These are phyloP conservation scores for Talaromyces verruculosus DNA, from an alignment of 2,329 filamentous ascomycete genomes.

Conservation along the genomic window DNA sequence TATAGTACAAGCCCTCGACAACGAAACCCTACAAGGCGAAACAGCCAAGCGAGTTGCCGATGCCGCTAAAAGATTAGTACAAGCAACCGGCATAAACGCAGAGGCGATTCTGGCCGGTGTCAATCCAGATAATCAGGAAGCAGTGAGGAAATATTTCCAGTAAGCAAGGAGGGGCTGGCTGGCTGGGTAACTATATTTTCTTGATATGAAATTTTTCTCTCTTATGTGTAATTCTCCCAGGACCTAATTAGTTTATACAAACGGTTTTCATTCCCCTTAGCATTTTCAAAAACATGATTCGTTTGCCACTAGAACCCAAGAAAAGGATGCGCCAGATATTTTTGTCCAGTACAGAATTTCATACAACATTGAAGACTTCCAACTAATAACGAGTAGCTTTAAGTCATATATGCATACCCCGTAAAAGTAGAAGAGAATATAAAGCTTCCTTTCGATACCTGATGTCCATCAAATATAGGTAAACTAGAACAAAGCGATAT, in stretches of 20 bases:
- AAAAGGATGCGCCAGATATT: too few relatives aligned
- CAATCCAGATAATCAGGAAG: constrained; percentile 75
- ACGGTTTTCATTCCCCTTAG: background rate
- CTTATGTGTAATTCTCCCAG: constrained; percentile 6
- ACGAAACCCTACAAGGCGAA: constrained; percentile 83
- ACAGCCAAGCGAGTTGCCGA: constrained; percentile 74
- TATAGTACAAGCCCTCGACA: constrained; percentile 85
- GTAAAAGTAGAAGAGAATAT: too few relatives aligned
- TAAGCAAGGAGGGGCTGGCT: constrained; percentile 33
- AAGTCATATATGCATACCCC: too few relatives aligned
- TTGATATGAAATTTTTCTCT: constrained; percentile 8
- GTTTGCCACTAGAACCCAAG: too few relatives aligned
- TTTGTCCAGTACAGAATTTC: background rate
- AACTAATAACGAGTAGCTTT: too few relatives aligned
- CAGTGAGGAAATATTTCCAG: constrained; percentile 75
- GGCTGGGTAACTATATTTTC: background rate
- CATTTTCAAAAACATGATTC: background rate
- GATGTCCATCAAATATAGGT: too few relatives aligned
- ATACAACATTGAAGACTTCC: too few relatives aligned
- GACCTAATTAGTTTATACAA: constrained; percentile 5
- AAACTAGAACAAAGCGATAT: too few relatives aligned
- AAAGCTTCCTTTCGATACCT: too few relatives aligned
- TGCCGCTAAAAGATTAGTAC: constrained; percentile 75
- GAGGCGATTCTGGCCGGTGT: constrained; percentile 73
- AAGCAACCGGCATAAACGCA: constrained; percentile 71